Evolutionary conservation across 257 asterid genomes (phyloP), one percentile per base, ranked within the genome.

Genomic region (Osmanthus fragrans): DNA sequence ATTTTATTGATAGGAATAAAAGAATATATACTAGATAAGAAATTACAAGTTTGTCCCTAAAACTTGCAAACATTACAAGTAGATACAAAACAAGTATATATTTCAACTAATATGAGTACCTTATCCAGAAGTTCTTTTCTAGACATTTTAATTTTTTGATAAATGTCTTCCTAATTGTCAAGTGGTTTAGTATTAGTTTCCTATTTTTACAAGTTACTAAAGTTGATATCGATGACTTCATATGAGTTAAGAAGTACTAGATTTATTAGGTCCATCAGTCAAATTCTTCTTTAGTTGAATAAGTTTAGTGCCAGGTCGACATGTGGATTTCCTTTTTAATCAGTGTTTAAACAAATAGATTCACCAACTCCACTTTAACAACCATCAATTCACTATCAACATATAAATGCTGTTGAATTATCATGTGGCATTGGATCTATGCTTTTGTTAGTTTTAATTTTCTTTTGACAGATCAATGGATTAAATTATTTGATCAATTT

Each of bases 401-500:
- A 56, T 18, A 56, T 56, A n/a, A 21, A n/a, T 56, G n/a, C 65
- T 56, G 29, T n/a, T n/a, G 3, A 56, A 2, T 54, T 56, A 56
- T 21, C 25, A 21, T 2, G 25, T 56, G 25, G 65, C 25, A 56
- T 60, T 60, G 30, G 7, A 10, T 40, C 47, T 40, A 11, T 40
- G 47, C 47, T 39, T 39, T 39, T 9, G 40, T 6, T 36, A 36
- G 40, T 58, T 58, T 5, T 21, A 1, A 16, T 27, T 51, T 51
- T 72, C 15, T 75, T 32, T 51, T 36, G 11, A 11, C 21, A 32
- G 58, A 64, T 5, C 67, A 70, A 58, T 63, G 70, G 71, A 67
- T 64, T 68, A 39, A 42, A 42, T 82, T 70, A 19, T 72, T 72
- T 54, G 73, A 64, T 76, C 27, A 68, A 79, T 79, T 81, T 75